Conservation (phyloP, 2,329 filamentous ascomycete species). For the Drechslerella coelobrocha region DNA sequence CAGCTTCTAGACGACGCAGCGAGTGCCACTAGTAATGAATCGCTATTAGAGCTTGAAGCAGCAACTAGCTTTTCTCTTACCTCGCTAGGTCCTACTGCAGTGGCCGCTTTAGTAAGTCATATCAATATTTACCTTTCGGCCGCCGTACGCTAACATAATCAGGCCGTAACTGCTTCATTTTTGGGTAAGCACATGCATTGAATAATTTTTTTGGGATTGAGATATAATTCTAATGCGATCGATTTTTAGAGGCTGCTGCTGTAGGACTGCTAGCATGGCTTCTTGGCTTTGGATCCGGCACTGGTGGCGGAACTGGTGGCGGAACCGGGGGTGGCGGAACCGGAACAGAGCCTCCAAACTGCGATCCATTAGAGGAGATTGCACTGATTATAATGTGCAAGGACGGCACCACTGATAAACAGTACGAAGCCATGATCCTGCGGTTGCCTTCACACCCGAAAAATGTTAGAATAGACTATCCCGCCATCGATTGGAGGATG, state of each 20-base stretch:
- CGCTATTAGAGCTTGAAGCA: slow-evolving; percentile 12
- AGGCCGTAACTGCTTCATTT: not conserved
- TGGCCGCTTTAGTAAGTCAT: slow-evolving; percentile 3
- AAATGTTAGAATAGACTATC: slow-evolving; percentile 16
- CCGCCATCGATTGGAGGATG: slow-evolving; percentile 18
- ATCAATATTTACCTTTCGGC: not conserved
- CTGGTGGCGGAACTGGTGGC: not conserved
- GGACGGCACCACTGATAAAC: slow-evolving; percentile 15
- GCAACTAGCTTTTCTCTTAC: not conserved
- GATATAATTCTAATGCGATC: not conserved
- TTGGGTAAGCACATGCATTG: slow-evolving; percentile 1
- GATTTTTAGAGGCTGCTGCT: slow-evolving; percentile 4
- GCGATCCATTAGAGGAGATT: not conserved
- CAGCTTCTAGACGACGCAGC: slow-evolving; percentile 7
- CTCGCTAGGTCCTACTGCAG: not conserved
- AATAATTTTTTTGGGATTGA: not conserved
- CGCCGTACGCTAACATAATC: not conserved
- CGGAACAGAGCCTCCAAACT: slow-evolving; percentile 2
- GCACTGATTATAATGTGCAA: slow-evolving; percentile 26
- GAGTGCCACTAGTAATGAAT: slow-evolving; percentile 1
- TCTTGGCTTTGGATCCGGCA: not conserved
- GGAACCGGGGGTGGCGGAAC: not conserved
- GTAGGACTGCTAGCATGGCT: slow-evolving; percentile 14
- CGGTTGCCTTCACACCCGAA: slow-evolving; percentile 4
- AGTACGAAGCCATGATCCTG: slow-evolving; percentile 18